Base-by-base conservation (phyloP, 306 rosid genomes). In the Cicer judaicum region DNA sequence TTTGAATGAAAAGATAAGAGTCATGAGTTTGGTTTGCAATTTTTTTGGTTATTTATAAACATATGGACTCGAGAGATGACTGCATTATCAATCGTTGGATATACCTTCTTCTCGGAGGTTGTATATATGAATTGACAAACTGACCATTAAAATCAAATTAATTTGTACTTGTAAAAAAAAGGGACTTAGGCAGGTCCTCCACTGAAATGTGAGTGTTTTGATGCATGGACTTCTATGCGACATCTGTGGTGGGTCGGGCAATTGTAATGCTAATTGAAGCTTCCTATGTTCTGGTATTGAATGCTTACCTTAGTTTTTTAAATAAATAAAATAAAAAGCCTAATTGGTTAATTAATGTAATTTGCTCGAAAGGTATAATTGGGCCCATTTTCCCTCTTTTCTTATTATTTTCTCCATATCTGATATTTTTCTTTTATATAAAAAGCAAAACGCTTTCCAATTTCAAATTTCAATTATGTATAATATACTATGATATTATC, bases 1-100 rank as follows among this genome's bases (percentile, higher is more conserved):
- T 15, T 47, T 34, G 67, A 72, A 75, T 68, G 44, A 67, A 63
- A 2, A 53, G 54, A 70, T 24, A 81, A 81, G 40, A 16, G 46
- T 21, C n/a, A 43, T 48, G 24, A 7, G 34, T 14, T 52, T 18
- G 68, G 43, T 43, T 40, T 34, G 59, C 34, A 5, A 42, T 13
- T 48, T 1, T 13, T 8, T 1, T 12, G 39, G 34, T 14, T 40
- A 9, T 50, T 67, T 48, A 49, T 61, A 19, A 34, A 15, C 29
- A 41, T 29, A 7, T 36, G 61, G 61, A 56, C 11, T 36, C 21
- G 34, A 24, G 34, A 38, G 43, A 49, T 43, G 46, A 12, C 55
- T 61, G 60, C 41, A n/a, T n/a, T 52, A 19, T 71, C 43, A 38
- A 18, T 38, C 7, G 38, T 14, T 38, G 67, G 21, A 62, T 16